These are phyloP conservation scores for Fagopyrum tataricum DNA, from an alignment of 148 eudicot species.

Conservation along the genomic window DNA sequence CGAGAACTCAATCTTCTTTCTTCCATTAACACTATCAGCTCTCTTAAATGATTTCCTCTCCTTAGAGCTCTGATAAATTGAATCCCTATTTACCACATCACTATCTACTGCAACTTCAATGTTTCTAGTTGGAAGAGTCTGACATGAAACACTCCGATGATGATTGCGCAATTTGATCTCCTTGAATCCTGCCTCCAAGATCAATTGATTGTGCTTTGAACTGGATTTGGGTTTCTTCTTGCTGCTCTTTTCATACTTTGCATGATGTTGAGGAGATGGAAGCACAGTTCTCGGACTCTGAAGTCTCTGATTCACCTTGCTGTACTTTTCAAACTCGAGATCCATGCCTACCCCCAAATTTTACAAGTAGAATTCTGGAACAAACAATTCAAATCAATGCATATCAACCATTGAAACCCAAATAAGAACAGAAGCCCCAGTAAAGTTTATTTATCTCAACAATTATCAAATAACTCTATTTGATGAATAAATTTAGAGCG, in stretches of 20 bases:
- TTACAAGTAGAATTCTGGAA: slow-evolving; percentile 31
- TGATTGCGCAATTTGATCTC: slow-evolving; percentile 51
- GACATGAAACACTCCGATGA: slow-evolving; percentile 73
- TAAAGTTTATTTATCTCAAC: background rate
- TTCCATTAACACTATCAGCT: slow-evolving; percentile 30
- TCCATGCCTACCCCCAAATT: slow-evolving; percentile 57
- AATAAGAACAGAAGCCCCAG: too few relatives aligned
- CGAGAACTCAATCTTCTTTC: slow-evolving; percentile 77
- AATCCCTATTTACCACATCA: slow-evolving; percentile 43
- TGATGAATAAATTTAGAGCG: too few relatives aligned
- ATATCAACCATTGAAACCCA: background rate
- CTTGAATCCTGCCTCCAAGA: slow-evolving; percentile 32
- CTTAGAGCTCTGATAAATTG: slow-evolving; percentile 66
- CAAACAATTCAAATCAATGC: background rate
- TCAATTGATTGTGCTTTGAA: slow-evolving; percentile 27
- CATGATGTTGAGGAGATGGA: slow-evolving; percentile 30
- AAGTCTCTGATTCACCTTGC: slow-evolving; percentile 76
- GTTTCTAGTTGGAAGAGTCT: slow-evolving; percentile 31
- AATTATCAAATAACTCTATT: background rate
- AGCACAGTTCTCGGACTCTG: slow-evolving; percentile 82
- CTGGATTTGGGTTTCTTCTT: slow-evolving; percentile 26
- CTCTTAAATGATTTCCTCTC: slow-evolving; percentile 28
- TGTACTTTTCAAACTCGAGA: slow-evolving; percentile 80
- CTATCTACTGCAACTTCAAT: slow-evolving; percentile 23
- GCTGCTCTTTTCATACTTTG: slow-evolving; percentile 37